A percentile compares a stretch with the other conserved stretches of the same genome.
phyloP scores from a whole-genome alignment of 768 basidiomycete species.

The Mrakia frigida region DNA sequence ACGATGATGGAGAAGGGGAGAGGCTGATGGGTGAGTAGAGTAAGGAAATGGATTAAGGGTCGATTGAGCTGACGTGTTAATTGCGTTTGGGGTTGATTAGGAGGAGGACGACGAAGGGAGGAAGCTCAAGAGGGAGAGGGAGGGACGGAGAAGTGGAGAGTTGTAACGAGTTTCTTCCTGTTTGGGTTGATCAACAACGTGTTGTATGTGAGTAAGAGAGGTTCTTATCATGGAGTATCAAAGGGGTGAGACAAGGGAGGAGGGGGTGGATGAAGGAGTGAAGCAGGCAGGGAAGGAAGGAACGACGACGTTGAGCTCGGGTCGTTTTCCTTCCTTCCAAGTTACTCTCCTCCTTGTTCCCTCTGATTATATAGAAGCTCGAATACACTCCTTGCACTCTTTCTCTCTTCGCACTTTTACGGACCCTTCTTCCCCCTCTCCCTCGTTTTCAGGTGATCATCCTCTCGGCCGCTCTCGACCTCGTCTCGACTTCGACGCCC shows the following conservation, averaged over 20 bases:
- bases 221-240: too few relatives aligned
- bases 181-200: constrained; percentile 31
- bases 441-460: constrained; percentile 69
- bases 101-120: background rate
- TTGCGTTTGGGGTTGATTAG: background rate
- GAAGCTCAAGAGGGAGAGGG: background rate
- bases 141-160: constrained; percentile 6
- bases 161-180: constrained; percentile 19
- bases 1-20: background rate
- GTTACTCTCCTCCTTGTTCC: too few relatives aligned
- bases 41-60: too few relatives aligned
- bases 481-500: constrained; percentile 84
- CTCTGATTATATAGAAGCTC: too few relatives aligned
- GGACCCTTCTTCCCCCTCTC: background rate
- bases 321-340: background rate
- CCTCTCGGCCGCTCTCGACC: constrained; percentile 87
- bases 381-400: too few relatives aligned
- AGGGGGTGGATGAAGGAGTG: background rate
- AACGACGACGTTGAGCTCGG: background rate
- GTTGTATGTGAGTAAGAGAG: constrained; percentile 9
- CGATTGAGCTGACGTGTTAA: too few relatives aligned
- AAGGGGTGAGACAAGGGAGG: too few relatives aligned
- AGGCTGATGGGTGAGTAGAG: background rate
- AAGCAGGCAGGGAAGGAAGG: background rate
- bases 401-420: background rate